Evolutionary conservation across 768 basidiomycete species (phyloP).

Genomic region (Suillus alpinus): DNA sequence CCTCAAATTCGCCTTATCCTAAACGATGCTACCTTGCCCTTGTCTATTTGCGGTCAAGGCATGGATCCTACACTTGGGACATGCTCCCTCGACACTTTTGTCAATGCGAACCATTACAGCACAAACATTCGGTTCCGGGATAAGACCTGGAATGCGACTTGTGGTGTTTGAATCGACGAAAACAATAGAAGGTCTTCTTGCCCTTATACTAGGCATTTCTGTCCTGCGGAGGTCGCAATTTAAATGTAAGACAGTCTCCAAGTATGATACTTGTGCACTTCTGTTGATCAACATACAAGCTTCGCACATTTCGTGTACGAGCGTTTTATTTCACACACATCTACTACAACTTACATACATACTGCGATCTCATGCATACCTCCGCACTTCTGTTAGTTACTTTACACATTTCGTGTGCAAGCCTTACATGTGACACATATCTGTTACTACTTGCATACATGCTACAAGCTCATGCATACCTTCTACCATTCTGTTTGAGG

Average conservation of each 20-base stretch:
- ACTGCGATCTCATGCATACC: too few relatives aligned
- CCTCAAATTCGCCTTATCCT: constrained; percentile 42
- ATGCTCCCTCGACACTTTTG: constrained; percentile 37
- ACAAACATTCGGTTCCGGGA: constrained; percentile 29
- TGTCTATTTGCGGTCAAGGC: constrained; percentile 31
- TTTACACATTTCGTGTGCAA: too few relatives aligned
- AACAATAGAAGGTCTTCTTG: background rate
- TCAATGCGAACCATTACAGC: constrained; percentile 25
- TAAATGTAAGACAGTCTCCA: background rate
- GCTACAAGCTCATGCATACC: too few relatives aligned
- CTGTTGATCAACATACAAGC: too few relatives aligned
- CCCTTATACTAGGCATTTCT: background rate
- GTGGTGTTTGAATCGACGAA: constrained; percentile 17
- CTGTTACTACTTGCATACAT: background rate
- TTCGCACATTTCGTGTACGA: too few relatives aligned
- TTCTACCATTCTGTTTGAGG: too few relatives aligned
- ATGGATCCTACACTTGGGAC: constrained; percentile 33
- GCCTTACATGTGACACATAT: background rate
- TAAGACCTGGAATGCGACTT: constrained; percentile 35
- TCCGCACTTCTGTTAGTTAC: too few relatives aligned
- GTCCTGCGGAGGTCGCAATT: background rate
- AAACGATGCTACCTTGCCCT: constrained; percentile 39
- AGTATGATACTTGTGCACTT: too few relatives aligned
- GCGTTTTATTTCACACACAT: too few relatives aligned
- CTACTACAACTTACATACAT: too few relatives aligned